Evolutionary conservation across 2,329 filamentous ascomycete species (phyloP).

Genomic region (Ramichloridium luteum): DNA sequence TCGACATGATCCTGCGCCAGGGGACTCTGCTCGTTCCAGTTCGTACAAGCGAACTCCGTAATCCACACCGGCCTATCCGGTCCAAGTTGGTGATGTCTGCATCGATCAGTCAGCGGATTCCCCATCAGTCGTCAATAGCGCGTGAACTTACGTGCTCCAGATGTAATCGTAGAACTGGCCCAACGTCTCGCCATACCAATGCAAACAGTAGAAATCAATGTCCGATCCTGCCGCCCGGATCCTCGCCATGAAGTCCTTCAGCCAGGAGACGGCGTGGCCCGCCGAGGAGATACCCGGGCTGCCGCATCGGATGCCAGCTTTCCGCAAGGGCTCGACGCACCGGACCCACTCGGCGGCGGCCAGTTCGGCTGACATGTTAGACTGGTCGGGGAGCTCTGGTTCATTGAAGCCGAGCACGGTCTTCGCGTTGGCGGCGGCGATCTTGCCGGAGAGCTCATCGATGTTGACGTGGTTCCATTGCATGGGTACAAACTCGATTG

Average conservation of each 20-base stretch:
- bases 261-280: constrained; percentile 18
- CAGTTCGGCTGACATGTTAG: constrained; percentile 18
- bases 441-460: constrained; percentile 15
- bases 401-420: constrained; percentile 22
- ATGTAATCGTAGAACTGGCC: constrained; percentile 25
- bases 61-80: constrained; percentile 22
- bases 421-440: constrained; percentile 4
- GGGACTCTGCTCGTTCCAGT: constrained; percentile 20
- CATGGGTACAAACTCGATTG: constrained; percentile 22
- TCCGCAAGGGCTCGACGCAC: constrained; percentile 20
- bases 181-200: constrained; percentile 22
- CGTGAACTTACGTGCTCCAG: constrained; percentile 16
- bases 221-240: constrained; percentile 18
- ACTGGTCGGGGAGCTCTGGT: constrained; percentile 22
- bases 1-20: constrained; percentile 20
- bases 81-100: constrained; percentile 15
- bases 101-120: background rate
- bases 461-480: constrained; percentile 23
- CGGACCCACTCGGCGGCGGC: constrained; percentile 20
- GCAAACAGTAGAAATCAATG: constrained; percentile 22
- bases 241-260: constrained; percentile 17
- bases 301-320: constrained; percentile 16
- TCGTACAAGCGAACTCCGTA: constrained; percentile 22
- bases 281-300: constrained; percentile 22
- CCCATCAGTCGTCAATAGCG: background rate